Evolutionary conservation across 345 rosid genomes (phyloP), one percentile per base, ranked within the genome.

Genomic region (Murraya koenigii): DNA sequence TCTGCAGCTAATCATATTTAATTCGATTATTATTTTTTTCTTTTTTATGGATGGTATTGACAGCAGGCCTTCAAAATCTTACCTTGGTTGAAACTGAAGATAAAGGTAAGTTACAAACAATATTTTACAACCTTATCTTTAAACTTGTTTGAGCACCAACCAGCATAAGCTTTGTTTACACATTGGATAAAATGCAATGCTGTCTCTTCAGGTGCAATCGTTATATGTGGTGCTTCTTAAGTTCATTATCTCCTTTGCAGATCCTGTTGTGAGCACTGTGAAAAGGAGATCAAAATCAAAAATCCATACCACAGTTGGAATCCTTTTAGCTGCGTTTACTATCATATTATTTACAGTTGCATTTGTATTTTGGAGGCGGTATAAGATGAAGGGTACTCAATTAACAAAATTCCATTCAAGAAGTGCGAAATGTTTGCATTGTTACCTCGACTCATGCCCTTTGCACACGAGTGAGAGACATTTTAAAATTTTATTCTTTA

Each of bases 11-110:
- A 79, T 38, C 25, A 28, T 36, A 49, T 49, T 49, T 41, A 60
- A 58, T 58, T 58, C 19, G 26, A 26, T 38, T 17, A 8, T 17
- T 60, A 20, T 39, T 32, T 23, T 26, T 5, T 69, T 26, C 69
- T 9, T 72, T 44, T 11, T 69, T 11, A 23, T 41, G 8, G 44
- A 9, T 56, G 55, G 55, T 62, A 59, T 41, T 47, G 62, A 60
- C 41, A 3, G 80, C 76, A 39, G 82, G 76, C 65, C 69, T 78
- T 78, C 68, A 70, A 41, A 84, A 78, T 58, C 65, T 81, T 17
- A 70, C 56, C 47, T n/a, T 76, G 41, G 2, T 58, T 61, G 86
- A 72, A 54, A 44, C 62, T 61, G 86, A 72, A 61, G 56, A 72
- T 7, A 47, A 78, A 72, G 84, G 86, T 84, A 62, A 41, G 78